Evolutionary conservation across 805 yeast genomes (phyloP), one percentile per base, ranked within the genome.

Genomic region (Starmerella asiatica): DNA sequence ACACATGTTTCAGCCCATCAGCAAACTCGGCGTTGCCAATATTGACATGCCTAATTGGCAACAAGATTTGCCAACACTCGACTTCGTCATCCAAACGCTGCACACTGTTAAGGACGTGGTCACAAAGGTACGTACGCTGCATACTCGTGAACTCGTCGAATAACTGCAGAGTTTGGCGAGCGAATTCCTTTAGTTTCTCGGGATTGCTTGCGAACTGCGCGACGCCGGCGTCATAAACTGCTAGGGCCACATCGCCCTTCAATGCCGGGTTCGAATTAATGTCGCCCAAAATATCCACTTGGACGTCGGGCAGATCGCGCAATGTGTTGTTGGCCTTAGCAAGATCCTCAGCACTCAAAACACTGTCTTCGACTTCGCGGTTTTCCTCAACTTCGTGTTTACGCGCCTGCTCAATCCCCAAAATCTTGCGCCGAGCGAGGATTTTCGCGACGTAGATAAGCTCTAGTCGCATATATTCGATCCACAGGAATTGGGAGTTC

Each of bases 391-490:
- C 61, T 55, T 52, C 69, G 65, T 52, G 68, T 61, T 37, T 64
- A 61, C 55, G 64, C 38, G 55, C 73, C 66, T 20, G 65, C 69
- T 36, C 68, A 41, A 86, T 65, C 3, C 88, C 88, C 57, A 88
- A 65, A 6, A 88, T 74, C 57, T 77, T 73, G 57, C 97, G 70
- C 62, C 97, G 73, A 5, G 84, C 77, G 36, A 86, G 65, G 44
- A 91, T 68, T 57, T 83, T 84, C 9, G 93, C 76, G 23, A 86
- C 74, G 53, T 85, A 88, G 19, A 80, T 72, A 51, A 88, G 69
- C 61, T 93, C 99, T 50, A 91, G 78, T 50, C 82, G 84, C 35
- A 82, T 75, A 59, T 91, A 91, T 47, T 79, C 81, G 28, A 75
- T 59, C 95, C 97, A 88, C 44, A 91, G 66, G 41, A 69, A 71